Conservation (phyloP, 1,139 yeast genomes). For the Suhomyces bokatorum region DNA sequence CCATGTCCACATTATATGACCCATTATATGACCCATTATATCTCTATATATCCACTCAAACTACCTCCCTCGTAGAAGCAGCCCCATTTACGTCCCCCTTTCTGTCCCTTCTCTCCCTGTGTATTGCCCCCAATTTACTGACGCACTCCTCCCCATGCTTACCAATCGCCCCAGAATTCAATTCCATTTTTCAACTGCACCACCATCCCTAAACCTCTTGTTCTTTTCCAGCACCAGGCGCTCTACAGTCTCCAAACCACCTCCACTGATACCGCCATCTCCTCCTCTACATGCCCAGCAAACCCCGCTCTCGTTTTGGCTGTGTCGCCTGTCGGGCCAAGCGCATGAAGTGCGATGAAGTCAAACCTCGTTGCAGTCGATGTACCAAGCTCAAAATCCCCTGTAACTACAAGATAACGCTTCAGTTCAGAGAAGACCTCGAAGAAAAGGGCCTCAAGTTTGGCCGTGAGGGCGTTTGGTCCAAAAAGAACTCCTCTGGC, state of each 20-base stretch:
- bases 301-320: slow-evolving; percentile 18
- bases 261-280: neutral
- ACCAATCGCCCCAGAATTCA: slow-evolving; percentile 24
- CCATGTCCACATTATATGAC: neutral
- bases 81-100: neutral
- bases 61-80: too few species aligned
- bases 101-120: neutral
- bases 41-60: neutral
- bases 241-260: too few species aligned
- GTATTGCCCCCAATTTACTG: neutral
- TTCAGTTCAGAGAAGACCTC: slow-evolving; percentile 34
- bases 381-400: slow-evolving; percentile 31
- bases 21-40: neutral
- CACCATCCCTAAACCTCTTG: neutral
- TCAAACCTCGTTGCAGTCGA: slow-evolving; percentile 41
- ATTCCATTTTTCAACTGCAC: neutral
- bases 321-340: slow-evolving; percentile 21
- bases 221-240: neutral
- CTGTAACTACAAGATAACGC: slow-evolving; percentile 26
- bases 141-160: neutral
- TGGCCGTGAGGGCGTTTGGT: slow-evolving; percentile 37
- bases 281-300: slow-evolving; percentile 5
- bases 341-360: slow-evolving; percentile 45
- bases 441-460: slow-evolving; percentile 30
- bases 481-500: slow-evolving; percentile 12